These are phyloP conservation scores for Pyrrhoderma lamaoense DNA, from an alignment of 1,284 basidiomycete species.

Conservation along the genomic window DNA sequence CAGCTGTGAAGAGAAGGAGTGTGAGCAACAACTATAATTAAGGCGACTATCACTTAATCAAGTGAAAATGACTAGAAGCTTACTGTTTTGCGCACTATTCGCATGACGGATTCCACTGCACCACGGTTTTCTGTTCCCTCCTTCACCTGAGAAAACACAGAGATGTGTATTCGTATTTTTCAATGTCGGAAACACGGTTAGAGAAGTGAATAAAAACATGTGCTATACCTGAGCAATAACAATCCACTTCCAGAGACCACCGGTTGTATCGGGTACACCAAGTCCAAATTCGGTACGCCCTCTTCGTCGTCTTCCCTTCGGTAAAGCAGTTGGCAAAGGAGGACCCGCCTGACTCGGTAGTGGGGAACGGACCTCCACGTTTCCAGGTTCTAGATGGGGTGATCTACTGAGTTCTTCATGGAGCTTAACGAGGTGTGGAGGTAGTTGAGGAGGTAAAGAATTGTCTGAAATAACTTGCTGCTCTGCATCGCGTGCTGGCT, in stretches of 20 bases:
- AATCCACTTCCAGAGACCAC: conserved; percentile 66
- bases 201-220: neutral
- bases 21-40: neutral
- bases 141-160: conserved; percentile 47
- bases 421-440: conserved; percentile 17
- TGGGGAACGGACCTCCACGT: conserved; percentile 16
- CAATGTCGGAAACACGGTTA: neutral
- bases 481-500: conserved; percentile 13
- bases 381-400: conserved; percentile 19
- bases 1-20: conserved; percentile 33
- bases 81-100: conserved; percentile 59
- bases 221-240: conserved; percentile 56
- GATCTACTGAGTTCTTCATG: conserved; percentile 17
- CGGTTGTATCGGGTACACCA: conserved; percentile 43
- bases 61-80: conserved; percentile 23
- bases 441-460: conserved; percentile 16
- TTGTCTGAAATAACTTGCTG: neutral
- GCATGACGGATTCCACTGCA: conserved; percentile 62
- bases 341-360: conserved; percentile 17
- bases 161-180: neutral
- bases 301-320: conserved; percentile 53
- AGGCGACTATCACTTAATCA: neutral
- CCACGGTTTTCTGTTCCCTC: conserved; percentile 74
- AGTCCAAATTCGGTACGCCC: conserved; percentile 61
- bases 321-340: conserved; percentile 15